A percentile compares a stretch with the other conserved stretches of the same genome.
phyloP scores from a whole-genome alignment of 2,329 filamentous ascomycete genomes.

The Colletotrichum somersetense region DNA sequence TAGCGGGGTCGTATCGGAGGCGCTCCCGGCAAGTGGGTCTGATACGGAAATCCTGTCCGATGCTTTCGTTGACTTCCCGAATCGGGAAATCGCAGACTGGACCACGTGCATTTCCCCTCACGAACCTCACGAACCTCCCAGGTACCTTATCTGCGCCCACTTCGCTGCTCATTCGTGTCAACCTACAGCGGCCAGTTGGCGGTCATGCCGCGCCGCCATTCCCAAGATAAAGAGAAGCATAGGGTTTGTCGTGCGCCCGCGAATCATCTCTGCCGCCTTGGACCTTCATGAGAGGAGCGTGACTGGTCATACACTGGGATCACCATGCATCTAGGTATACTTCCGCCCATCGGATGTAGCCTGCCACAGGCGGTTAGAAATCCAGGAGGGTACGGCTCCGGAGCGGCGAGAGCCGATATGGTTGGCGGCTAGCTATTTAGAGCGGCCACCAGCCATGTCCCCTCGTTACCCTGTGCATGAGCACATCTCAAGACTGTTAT shows the following conservation, averaged over 20 bases:
- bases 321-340: slow-evolving; percentile 21
- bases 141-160: slow-evolving; percentile 27
- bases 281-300: slow-evolving; percentile 4
- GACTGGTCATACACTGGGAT: slow-evolving; percentile 17
- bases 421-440: slow-evolving; percentile 4
- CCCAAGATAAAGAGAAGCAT: neutral
- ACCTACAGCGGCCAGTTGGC: slow-evolving; percentile 2
- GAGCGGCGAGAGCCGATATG: slow-evolving; percentile 6
- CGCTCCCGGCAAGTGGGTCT: slow-evolving; percentile 36
- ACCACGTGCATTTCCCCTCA: slow-evolving; percentile 22
- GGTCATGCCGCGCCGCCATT: neutral
- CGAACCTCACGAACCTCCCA: neutral
- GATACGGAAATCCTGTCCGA: slow-evolving; percentile 35
- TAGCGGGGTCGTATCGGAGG: slow-evolving; percentile 35
- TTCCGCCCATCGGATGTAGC: slow-evolving; percentile 36
- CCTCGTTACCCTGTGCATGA: neutral
- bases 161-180: neutral
- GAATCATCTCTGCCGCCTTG: slow-evolving; percentile 13
- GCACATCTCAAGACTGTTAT: neutral
- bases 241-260: neutral
- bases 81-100: neutral
- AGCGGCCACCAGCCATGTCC: neutral
- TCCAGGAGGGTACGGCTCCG: slow-evolving; percentile 13
- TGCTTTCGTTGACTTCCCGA: slow-evolving; percentile 14
- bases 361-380: neutral